Conservation (phyloP, 805 yeast genomes). For the Metschnikowia shivogae region DNA sequence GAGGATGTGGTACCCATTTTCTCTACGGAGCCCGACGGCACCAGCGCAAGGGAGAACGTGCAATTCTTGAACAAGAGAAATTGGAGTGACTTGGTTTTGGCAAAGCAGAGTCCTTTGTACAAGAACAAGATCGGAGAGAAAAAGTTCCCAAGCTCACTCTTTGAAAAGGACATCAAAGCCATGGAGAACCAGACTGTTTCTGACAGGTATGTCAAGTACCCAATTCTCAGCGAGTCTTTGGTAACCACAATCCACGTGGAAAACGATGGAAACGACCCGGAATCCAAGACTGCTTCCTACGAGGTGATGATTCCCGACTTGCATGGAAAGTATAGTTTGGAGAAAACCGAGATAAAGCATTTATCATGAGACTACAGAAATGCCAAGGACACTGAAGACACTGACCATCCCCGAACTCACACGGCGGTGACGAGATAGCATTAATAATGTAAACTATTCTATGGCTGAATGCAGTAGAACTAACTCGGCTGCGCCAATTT, state of each 20-base stretch:
- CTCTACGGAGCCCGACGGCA: conserved; percentile 52
- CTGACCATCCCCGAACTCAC: no score
- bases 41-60: conserved; percentile 38
- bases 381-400: no score
- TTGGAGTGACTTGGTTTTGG: conserved; percentile 66
- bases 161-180: conserved; percentile 12
- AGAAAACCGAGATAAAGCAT: conserved; percentile 32
- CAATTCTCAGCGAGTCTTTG: conserved; percentile 52
- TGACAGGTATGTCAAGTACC: conserved; percentile 45
- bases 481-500: not conserved
- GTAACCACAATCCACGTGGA: conserved; percentile 75
- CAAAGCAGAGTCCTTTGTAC: conserved; percentile 29
- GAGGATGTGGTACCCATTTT: conserved; percentile 83
- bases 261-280: conserved; percentile 44
- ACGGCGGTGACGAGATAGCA: not conserved
- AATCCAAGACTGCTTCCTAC: conserved; percentile 58
- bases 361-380: conserved; percentile 5
- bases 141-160: conserved; percentile 43
- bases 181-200: conserved; percentile 10
- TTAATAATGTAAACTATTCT: not conserved
- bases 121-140: conserved; percentile 16
- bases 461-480: not conserved
- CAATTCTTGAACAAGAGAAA: conserved; percentile 64
- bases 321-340: conserved; percentile 29
- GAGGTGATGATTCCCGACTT: conserved; percentile 68